These are phyloP conservation scores for Fusarium marasasianum DNA, from an alignment of 2,329 filamentous ascomycete genomes.

Conservation along the genomic window DNA sequence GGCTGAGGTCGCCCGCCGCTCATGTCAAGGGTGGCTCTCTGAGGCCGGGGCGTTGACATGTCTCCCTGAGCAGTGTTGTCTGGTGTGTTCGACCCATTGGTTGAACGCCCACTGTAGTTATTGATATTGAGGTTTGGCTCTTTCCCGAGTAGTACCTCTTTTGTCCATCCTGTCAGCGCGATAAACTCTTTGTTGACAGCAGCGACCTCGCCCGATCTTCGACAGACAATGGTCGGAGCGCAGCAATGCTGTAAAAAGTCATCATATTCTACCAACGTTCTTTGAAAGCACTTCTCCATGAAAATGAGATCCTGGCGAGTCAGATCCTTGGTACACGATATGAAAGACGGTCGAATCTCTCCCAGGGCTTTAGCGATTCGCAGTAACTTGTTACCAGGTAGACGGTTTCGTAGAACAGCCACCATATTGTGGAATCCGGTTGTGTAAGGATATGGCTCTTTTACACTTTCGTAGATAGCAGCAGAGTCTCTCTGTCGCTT, in stretches of 20 bases:
- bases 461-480: slow-evolving; percentile 87
- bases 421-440: slow-evolving; percentile 90
- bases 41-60: slow-evolving; percentile 62
- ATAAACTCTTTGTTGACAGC: slow-evolving; percentile 96
- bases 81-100: slow-evolving; percentile 49
- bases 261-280: slow-evolving; percentile 91
- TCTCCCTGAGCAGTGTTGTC: slow-evolving; percentile 47
- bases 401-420: slow-evolving; percentile 79
- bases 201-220: slow-evolving; percentile 93
- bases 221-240: slow-evolving; percentile 90
- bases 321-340: slow-evolving; percentile 89
- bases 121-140: slow-evolving; percentile 90
- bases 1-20: slow-evolving; percentile 70
- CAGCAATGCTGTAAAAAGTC: slow-evolving; percentile 89
- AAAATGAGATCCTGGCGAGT: slow-evolving; percentile 91
- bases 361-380: slow-evolving; percentile 88
- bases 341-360: slow-evolving; percentile 91
- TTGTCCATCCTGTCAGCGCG: slow-evolving; percentile 94
- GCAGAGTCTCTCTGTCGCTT: slow-evolving; percentile 78
- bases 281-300: slow-evolving; percentile 97
- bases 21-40: slow-evolving; percentile 54
- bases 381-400: slow-evolving; percentile 78
- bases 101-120: slow-evolving; percentile 56
- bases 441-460: slow-evolving; percentile 91
- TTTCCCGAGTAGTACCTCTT: slow-evolving; percentile 86